phyloP scores from a whole-genome alignment of 192 early-diverging fungal species.

The Backusella australiensis region DNA sequence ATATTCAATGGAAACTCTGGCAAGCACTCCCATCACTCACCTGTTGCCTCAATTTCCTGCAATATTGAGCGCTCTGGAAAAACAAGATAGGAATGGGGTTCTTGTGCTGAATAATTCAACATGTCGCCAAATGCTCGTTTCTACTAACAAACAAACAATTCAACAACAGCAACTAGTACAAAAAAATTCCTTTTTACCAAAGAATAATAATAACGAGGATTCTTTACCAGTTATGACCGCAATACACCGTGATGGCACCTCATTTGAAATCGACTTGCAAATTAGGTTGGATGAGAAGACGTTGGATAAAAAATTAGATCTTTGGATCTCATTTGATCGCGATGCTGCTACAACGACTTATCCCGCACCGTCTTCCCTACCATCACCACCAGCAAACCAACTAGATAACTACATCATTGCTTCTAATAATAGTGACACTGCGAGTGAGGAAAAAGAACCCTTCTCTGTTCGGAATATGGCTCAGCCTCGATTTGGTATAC shows the following conservation, averaged over 20 bases:
- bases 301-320: constrained; percentile 30
- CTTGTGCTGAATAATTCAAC: constrained; percentile 19
- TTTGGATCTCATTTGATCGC: constrained; percentile 64
- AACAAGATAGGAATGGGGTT: constrained; percentile 23
- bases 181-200: neutral
- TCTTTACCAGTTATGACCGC: constrained; percentile 44
- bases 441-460: constrained; percentile 51
- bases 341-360: constrained; percentile 14
- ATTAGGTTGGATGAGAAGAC: constrained; percentile 46
- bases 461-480: constrained; percentile 34
- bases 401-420: neutral
- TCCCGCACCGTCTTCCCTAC: neutral
- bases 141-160: neutral
- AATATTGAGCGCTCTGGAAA: constrained; percentile 39
- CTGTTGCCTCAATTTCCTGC: constrained; percentile 58
- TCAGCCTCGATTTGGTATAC: neutral
- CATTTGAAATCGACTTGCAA: constrained; percentile 56
- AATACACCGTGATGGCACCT: constrained; percentile 58
- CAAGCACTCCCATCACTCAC: constrained; percentile 42
- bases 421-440: constrained; percentile 35
- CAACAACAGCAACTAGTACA: neutral
- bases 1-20: constrained; percentile 42
- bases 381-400: neutral
- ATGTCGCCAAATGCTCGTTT: constrained; percentile 18
- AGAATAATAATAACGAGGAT: neutral